Conservation (phyloP, 2,329 filamentous ascomycete species). For the Tolypocladium album region DNA sequence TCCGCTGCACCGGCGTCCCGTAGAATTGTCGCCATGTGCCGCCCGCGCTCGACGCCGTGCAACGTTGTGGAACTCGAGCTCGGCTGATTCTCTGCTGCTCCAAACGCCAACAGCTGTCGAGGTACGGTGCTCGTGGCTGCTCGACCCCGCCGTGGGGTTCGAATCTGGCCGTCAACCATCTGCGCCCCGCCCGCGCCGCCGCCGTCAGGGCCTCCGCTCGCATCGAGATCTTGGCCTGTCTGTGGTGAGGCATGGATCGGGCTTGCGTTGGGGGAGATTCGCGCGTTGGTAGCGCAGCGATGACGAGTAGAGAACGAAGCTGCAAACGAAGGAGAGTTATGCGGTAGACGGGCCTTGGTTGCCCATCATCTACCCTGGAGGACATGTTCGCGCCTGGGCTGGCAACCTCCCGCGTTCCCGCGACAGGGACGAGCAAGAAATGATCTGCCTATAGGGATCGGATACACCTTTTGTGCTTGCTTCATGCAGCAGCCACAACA, state of each 20-base stretch:
- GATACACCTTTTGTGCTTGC: no score
- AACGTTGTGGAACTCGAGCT: neutral
- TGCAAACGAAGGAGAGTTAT: no score
- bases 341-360: no score
- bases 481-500: no score
- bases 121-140: neutral
- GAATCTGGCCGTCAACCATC: neutral
- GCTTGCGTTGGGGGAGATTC: neutral
- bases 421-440: neutral
- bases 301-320: no score
- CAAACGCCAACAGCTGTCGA: neutral
- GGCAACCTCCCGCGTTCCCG: neutral
- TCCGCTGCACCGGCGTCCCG: neutral
- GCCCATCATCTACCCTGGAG: neutral
- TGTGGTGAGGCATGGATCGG: neutral
- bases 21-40: neutral
- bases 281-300: no score
- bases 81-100: neutral
- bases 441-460: no score
- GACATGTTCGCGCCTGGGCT: no score
- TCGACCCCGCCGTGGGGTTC: neutral
- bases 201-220: no score
- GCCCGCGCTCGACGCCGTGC: neutral
- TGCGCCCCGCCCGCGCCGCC: neutral
- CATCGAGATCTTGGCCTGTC: neutral